These are phyloP conservation scores for Tulasnella sp. DNA, from an alignment of 768 basidiomycete species.

Conservation along the genomic window DNA sequence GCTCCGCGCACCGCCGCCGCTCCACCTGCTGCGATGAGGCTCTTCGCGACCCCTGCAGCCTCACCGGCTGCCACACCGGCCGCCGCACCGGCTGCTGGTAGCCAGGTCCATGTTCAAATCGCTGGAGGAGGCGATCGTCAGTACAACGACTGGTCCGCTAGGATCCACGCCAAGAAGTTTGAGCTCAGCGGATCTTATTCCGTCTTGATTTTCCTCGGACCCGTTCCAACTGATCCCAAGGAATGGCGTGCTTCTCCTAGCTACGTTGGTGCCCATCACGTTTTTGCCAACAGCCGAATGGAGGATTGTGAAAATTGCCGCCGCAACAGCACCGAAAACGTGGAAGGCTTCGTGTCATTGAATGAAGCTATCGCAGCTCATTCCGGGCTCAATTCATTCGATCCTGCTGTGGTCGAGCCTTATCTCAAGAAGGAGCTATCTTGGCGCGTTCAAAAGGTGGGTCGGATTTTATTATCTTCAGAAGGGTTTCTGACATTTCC, in stretches of 20 bases:
- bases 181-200: constrained; percentile 3
- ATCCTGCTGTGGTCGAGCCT: constrained; percentile 5
- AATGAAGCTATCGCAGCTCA: neutral
- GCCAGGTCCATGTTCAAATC: neutral
- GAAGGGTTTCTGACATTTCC: neutral
- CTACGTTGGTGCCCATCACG: constrained; percentile 13
- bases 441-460: constrained; percentile 12
- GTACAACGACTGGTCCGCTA: constrained; percentile 5
- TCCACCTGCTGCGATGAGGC: neutral
- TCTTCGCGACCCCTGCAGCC: neutral
- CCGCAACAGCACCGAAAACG: neutral
- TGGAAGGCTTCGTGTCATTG: constrained; percentile 3
- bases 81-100: neutral
- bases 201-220: constrained; percentile 9
- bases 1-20: neutral
- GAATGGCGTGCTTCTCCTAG: neutral
- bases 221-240: neutral
- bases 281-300: neutral
- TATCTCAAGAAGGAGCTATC: constrained; percentile 15
- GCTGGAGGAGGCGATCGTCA: neutral
- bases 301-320: constrained; percentile 1
- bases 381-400: constrained; percentile 4
- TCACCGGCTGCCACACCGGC: neutral
- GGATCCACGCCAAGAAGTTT: constrained; percentile 15
- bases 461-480: neutral